Evolutionary conservation across 805 yeast genomes (phyloP).

Genomic region (Yarrowia phangngaensis): DNA sequence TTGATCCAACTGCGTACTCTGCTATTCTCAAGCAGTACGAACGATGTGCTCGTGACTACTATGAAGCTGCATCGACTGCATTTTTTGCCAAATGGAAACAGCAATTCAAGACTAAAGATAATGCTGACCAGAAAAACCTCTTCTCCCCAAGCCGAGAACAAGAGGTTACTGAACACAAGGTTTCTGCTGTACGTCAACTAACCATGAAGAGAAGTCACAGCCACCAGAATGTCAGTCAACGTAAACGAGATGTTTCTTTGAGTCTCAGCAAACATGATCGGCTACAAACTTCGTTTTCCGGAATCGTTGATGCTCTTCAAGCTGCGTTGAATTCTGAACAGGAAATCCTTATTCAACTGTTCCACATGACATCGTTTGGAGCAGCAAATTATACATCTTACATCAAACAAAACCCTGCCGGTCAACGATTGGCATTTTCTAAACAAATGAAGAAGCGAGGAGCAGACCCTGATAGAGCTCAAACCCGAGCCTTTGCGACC

Average conservation of each 20-base stretch:
- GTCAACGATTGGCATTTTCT: conserved; percentile 33
- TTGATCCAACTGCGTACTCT: conserved; percentile 48
- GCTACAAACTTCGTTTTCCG: conserved; percentile 22
- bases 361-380: conserved; percentile 45
- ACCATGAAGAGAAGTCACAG: conserved; percentile 22
- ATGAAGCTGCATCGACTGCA: conserved; percentile 38
- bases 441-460: conserved; percentile 36
- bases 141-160: conserved; percentile 13
- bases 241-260: conserved; percentile 18
- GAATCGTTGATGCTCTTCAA: conserved; percentile 24
- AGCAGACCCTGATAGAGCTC: conserved; percentile 47
- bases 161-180: conserved; percentile 3
- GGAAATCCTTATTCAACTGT: conserved; percentile 46
- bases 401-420: conserved; percentile 38
- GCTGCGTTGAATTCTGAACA: conserved; percentile 41
- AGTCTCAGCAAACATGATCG: conserved; percentile 17
- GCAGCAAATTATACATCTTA: conserved; percentile 44
- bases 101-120: conserved; percentile 25
- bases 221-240: conserved; percentile 7
- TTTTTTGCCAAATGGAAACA: conserved; percentile 37
- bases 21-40: conserved; percentile 46
- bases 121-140: conserved; percentile 7
- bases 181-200: conserved; percentile 15
- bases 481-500: conserved; percentile 47
- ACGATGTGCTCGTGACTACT: conserved; percentile 38